phyloP scores from a whole-genome alignment of 345 rosid species.

The Nasturtium officinale region DNA sequence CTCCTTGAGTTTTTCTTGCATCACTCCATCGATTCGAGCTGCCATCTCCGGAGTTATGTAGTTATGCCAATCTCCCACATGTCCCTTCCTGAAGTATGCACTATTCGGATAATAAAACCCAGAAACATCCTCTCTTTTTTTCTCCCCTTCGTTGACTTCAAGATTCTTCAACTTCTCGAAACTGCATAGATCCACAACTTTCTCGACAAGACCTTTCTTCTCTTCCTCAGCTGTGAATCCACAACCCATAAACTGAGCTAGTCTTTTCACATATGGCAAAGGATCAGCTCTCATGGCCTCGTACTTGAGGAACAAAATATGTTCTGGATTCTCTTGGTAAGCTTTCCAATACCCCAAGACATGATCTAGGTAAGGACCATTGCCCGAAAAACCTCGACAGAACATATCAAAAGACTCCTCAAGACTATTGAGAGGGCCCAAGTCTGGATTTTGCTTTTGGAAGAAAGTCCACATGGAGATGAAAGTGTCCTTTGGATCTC shows the following conservation, averaged over 20 bases:
- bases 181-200: conserved; percentile 30
- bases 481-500: conserved; percentile 38
- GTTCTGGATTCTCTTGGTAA: conserved; percentile 19
- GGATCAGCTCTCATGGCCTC: conserved; percentile 17
- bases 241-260: conserved; percentile 38
- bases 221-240: conserved; percentile 38
- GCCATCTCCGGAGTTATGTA: conserved; percentile 24
- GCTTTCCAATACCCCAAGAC: conserved; percentile 31
- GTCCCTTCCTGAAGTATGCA: conserved; percentile 9
- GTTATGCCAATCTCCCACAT: conserved; percentile 35
- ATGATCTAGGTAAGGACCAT: conserved; percentile 34
- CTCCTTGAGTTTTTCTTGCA: conserved; percentile 24
- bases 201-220: conserved; percentile 17
- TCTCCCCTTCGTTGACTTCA: conserved; percentile 34
- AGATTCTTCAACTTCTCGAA: conserved; percentile 34
- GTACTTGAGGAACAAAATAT: conserved; percentile 21
- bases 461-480: conserved; percentile 32
- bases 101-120: neutral
- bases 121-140: neutral
- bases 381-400: conserved; percentile 3
- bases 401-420: conserved; percentile 33
- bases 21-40: conserved; percentile 24
- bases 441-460: neutral
- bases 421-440: neutral
- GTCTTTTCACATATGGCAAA: conserved; percentile 27